phyloP scores from a whole-genome alignment of 768 basidiomycete genomes.

The Mycena belliarum region DNA sequence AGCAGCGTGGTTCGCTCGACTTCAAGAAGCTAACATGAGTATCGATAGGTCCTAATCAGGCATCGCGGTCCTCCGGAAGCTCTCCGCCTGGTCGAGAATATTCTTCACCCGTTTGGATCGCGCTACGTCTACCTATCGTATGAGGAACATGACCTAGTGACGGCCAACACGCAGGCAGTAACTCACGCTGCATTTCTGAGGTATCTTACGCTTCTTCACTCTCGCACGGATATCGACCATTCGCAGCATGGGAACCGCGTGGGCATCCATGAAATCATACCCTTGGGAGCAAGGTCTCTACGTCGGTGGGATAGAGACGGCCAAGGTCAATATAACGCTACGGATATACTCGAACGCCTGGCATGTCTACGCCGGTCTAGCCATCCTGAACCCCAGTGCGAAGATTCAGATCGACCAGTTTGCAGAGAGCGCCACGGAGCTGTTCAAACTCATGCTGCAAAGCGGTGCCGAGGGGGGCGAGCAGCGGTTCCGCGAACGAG shows the following conservation, averaged over 20 bases:
- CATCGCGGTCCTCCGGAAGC: slow-evolving; percentile 80
- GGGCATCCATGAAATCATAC: slow-evolving; percentile 74
- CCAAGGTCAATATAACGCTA: slow-evolving; percentile 95
- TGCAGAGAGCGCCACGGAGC: slow-evolving; percentile 78
- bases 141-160: slow-evolving; percentile 94
- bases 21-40: not conserved
- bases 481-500: slow-evolving; percentile 61
- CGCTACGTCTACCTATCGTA: slow-evolving; percentile 93
- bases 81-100: slow-evolving; percentile 75
- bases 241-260: slow-evolving; percentile 95
- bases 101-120: slow-evolving; percentile 77
- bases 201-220: slow-evolving; percentile 40
- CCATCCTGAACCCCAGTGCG: slow-evolving; percentile 93
- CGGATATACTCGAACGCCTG: slow-evolving; percentile 97
- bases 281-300: slow-evolving; percentile 97
- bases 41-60: slow-evolving; percentile 76
- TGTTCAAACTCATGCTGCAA: slow-evolving; percentile 95
- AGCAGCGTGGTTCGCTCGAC: not conserved
- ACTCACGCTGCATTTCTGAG: slow-evolving; percentile 97
- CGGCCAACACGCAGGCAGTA: slow-evolving; percentile 97
- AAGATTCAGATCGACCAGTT: slow-evolving; percentile 89
- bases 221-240: not conserved
- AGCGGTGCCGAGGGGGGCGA: slow-evolving; percentile 41
- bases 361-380: slow-evolving; percentile 99
- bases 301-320: slow-evolving; percentile 95